phyloP scores from a whole-genome alignment of 345 rosid genomes.

The Pelargonium nanum region DNA sequence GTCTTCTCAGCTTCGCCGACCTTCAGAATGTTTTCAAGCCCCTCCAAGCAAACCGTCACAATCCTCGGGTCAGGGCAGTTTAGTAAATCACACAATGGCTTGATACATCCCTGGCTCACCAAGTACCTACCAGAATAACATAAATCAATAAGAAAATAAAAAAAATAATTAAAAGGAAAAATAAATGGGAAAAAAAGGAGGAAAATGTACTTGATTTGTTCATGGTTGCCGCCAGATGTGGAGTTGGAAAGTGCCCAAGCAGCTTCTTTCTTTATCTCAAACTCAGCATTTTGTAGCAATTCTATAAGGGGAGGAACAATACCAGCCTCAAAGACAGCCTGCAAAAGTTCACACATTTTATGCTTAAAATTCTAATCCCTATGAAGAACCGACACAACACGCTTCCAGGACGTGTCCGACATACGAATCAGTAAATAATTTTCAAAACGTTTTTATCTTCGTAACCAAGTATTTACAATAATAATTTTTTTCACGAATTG shows the following conservation, averaged over 20 bases:
- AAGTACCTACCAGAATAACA: conserved; percentile 27
- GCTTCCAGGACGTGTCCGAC: too few relatives aligned
- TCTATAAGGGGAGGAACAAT: conserved; percentile 54
- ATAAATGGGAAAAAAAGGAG: background rate
- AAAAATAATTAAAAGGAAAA: background rate
- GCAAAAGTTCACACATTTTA: too few relatives aligned
- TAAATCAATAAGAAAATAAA: background rate
- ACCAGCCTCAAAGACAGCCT: conserved; percentile 65
- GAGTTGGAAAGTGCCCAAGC: conserved; percentile 41
- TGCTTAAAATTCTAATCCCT: too few relatives aligned
- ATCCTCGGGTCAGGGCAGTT: conserved; percentile 78
- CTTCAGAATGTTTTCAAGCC: conserved; percentile 64
- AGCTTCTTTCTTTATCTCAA: conserved; percentile 89
- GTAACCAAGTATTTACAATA: too few relatives aligned
- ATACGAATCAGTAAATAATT: too few relatives aligned
- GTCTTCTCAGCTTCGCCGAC: conserved; percentile 72
- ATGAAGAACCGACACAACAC: too few relatives aligned
- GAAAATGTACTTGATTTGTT: conserved; percentile 62
- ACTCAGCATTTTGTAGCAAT: conserved; percentile 73
- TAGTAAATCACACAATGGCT: conserved; percentile 75
- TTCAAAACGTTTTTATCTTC: too few relatives aligned
- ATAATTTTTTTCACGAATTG: too few relatives aligned
- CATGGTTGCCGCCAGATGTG: conserved; percentile 85
- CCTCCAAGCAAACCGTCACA: too few relatives aligned
- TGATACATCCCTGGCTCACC: conserved; percentile 68